Conservation (phyloP, 2,329 filamentous ascomycete genomes). For the Septoria linicola region DNA sequence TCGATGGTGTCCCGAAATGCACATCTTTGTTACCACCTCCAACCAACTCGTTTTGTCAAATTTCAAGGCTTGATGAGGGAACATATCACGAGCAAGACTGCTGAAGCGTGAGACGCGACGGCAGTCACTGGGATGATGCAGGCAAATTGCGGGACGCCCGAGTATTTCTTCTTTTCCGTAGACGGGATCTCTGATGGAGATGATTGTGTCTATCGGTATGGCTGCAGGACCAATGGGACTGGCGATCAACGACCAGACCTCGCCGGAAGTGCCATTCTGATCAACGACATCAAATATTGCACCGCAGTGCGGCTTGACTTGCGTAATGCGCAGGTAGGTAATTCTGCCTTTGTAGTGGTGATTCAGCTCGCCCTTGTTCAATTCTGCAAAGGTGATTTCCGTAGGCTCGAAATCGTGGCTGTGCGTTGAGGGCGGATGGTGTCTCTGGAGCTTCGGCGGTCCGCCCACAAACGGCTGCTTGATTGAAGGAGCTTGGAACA, state of each 20-base stretch:
- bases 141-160: conserved; percentile 6
- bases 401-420: too few species aligned
- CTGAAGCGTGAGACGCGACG: not conserved
- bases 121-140: conserved; percentile 19
- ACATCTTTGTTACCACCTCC: not conserved
- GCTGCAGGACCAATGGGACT: conserved; percentile 5
- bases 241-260: conserved; percentile 13
- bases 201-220: not conserved
- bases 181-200: conserved; percentile 16
- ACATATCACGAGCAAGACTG: not conserved
- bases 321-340: conserved; percentile 6
- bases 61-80: not conserved
- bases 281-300: not conserved
- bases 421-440: too few species aligned
- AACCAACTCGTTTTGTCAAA: not conserved
- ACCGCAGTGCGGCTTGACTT: not conserved
- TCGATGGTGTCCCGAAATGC: not conserved
- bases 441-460: too few species aligned
- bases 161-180: conserved; percentile 1
- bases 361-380: not conserved
- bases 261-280: not conserved
- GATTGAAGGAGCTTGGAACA: too few species aligned
- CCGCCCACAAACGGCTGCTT: too few species aligned
- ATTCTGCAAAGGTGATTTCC: not conserved
- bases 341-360: not conserved